Evolutionary conservation across 257 asterid species (phyloP).

Genomic region (Fraxinus quadrangulata): DNA sequence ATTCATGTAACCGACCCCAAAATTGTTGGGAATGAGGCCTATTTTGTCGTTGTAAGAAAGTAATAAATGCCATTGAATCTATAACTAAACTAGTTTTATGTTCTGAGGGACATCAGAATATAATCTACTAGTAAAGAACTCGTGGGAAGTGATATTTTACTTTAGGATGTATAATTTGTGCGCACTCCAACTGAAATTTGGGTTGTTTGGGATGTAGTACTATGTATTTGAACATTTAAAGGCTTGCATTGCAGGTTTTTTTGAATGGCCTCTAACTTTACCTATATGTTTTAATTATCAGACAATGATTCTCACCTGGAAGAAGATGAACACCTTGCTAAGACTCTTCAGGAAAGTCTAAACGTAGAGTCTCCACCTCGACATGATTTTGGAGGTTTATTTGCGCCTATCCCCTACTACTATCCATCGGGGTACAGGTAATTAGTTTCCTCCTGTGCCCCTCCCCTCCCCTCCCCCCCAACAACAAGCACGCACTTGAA

Average conservation of each 20-base stretch:
- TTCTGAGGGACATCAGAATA: neutral
- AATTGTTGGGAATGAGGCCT: neutral
- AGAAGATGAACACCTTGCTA: conserved; percentile 70
- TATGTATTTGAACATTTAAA: neutral
- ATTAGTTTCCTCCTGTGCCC: neutral
- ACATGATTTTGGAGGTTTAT: conserved; percentile 42
- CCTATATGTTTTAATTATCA: conserved; percentile 12
- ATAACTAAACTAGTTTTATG: neutral
- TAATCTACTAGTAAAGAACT: neutral
- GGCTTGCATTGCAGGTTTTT: neutral
- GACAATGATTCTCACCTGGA: conserved; percentile 51
- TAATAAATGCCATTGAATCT: neutral
- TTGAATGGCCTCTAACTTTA: neutral
- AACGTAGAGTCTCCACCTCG: conserved; percentile 53
- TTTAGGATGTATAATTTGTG: neutral
- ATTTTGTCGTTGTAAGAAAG: neutral
- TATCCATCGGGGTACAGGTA: conserved; percentile 45
- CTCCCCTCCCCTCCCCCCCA: neutral
- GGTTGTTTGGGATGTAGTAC: neutral
- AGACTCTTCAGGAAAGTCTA: conserved; percentile 71
- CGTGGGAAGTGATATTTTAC: neutral
- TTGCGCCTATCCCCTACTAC: conserved; percentile 32
- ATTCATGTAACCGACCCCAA: neutral
- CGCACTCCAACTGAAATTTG: neutral
- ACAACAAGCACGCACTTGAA: neutral